Conservation (phyloP, 768 basidiomycete genomes). For the Hygrophoropsis aurantiaca region DNA sequence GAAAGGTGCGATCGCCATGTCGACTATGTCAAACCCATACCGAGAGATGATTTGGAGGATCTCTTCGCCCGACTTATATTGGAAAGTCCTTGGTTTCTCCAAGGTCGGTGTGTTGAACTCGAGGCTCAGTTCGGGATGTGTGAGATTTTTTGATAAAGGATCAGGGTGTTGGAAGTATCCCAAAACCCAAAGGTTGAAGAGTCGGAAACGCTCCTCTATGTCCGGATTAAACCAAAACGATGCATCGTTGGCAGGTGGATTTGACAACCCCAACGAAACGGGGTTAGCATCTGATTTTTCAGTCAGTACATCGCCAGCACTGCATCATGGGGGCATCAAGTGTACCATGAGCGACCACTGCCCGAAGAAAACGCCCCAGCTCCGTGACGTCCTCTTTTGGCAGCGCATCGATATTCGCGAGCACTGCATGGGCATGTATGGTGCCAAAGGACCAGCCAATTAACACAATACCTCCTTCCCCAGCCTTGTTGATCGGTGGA, state of each 20-base stretch:
- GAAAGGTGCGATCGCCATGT: not conserved
- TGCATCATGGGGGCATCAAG: not conserved
- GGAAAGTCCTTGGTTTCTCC: not conserved
- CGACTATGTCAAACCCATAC: slow-evolving; percentile 1
- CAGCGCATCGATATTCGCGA: slow-evolving; percentile 8
- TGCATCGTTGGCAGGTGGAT: not conserved
- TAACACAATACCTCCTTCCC: slow-evolving; percentile 6
- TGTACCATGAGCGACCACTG: slow-evolving; percentile 7
- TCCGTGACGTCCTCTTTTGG: not conserved
- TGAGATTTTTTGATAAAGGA: not conserved
- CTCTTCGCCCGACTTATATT: slow-evolving; percentile 2
- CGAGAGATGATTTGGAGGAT: slow-evolving; percentile 1
- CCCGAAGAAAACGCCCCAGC: slow-evolving; percentile 2
- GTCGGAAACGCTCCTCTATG: not conserved
- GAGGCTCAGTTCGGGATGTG: slow-evolving; percentile 6
- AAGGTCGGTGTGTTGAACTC: not conserved
- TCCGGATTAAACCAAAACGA: not conserved
- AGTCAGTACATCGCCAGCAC: not conserved
- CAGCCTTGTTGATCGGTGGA: not conserved
- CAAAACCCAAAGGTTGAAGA: slow-evolving; percentile 3
- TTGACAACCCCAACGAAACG: not conserved
- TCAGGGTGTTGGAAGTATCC: not conserved
- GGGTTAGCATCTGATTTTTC: not conserved
- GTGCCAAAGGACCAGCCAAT: slow-evolving; percentile 10
- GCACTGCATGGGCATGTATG: slow-evolving; percentile 1